These are phyloP conservation scores for Chamaecyparis obtusa DNA, from an alignment of 75 land plant species.

Conservation along the genomic window DNA sequence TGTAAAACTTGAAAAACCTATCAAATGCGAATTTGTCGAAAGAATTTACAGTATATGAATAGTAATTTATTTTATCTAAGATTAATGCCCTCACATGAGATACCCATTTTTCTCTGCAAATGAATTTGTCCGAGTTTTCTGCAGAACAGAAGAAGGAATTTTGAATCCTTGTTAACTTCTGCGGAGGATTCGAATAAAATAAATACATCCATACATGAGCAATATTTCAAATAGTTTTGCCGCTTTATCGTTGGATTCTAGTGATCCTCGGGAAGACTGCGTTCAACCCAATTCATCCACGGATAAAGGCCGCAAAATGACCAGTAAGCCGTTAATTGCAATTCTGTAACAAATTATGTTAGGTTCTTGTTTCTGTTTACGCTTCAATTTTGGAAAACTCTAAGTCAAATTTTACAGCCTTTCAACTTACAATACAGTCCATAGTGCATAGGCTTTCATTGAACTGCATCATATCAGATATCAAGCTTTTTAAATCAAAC, in stretches of 20 bases:
- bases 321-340: background rate
- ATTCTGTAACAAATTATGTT: background rate
- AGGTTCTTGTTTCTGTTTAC: background rate
- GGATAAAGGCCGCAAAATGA: background rate
- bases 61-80: too few species aligned
- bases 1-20: too few species aligned
- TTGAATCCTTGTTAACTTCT: background rate
- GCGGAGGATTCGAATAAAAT: background rate
- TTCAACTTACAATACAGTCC: background rate
- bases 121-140: background rate
- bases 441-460: background rate
- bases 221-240: background rate
- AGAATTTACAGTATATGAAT: too few species aligned
- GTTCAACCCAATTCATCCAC: background rate
- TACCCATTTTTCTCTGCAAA: too few species aligned
- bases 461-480: background rate
- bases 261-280: background rate
- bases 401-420: background rate
- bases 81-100: too few species aligned
- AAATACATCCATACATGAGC: background rate
- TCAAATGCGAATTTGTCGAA: too few species aligned
- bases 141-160: background rate
- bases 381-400: background rate
- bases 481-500: background rate
- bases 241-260: conserved; percentile 4